These are phyloP conservation scores for Tulasnella sp. DNA, from an alignment of 768 basidiomycete species.

Conservation along the genomic window DNA sequence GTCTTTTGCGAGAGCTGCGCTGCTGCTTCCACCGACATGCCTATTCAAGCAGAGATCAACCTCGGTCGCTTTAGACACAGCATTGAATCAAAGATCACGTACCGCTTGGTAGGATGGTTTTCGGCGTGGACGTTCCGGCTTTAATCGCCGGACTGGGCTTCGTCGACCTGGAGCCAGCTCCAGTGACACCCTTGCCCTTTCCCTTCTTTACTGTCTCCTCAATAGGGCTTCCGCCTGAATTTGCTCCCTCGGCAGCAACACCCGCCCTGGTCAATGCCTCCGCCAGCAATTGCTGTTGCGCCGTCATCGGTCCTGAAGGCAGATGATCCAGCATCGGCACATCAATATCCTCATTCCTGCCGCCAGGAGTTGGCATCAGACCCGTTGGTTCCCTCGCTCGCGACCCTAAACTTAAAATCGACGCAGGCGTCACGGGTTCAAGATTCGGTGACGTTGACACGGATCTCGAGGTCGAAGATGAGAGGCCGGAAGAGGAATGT, in stretches of 20 bases:
- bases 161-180: background rate
- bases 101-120: constrained; percentile 63
- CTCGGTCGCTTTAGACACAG: background rate
- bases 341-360: background rate
- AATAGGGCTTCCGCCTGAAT: background rate
- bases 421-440: constrained; percentile 77
- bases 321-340: background rate
- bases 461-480: background rate
- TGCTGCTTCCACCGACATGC: constrained; percentile 18
- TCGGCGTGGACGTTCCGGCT: constrained; percentile 43
- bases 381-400: constrained; percentile 39
- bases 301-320: constrained; percentile 4
- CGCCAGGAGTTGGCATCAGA: constrained; percentile 25
- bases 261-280: background rate
- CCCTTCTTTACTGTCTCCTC: background rate
- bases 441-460: constrained; percentile 31
- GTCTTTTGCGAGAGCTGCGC: constrained; percentile 20
- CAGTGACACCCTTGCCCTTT: background rate
- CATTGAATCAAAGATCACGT: background rate
- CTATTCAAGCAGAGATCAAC: constrained; percentile 5
- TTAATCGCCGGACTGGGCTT: constrained; percentile 23
- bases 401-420: constrained; percentile 79
- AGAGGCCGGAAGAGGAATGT: background rate
- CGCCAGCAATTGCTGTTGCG: background rate
- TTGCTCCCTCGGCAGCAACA: background rate